Evolutionary conservation across 129 eudicot genomes (phyloP).

Genomic region (Rutidosis leptorrhynchoides): DNA sequence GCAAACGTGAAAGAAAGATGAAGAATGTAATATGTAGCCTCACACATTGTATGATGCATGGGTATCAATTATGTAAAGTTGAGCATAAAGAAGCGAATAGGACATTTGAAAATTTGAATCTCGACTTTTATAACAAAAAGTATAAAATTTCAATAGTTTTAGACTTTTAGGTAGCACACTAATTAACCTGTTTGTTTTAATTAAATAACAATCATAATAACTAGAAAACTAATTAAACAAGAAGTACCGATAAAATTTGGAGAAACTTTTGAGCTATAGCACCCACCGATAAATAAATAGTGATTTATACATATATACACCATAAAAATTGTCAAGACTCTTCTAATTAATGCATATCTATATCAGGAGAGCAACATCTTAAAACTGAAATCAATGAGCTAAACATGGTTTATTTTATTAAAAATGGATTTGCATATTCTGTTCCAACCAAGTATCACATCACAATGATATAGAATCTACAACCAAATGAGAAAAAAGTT

Average conservation of each 20-base stretch:
- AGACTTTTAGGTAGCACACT: not conserved
- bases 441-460: no score
- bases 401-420: not conserved
- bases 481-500: not conserved
- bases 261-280: no score
- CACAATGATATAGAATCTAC: conserved; percentile 16
- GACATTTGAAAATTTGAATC: conserved; percentile 8
- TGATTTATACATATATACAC: no score
- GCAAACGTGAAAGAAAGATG: conserved; percentile 24
- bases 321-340: no score
- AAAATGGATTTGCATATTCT: not conserved
- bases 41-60: conserved; percentile 18
- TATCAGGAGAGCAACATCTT: not conserved
- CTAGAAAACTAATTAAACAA: not conserved
- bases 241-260: not conserved
- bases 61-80: conserved; percentile 24
- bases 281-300: no score
- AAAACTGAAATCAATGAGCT: not conserved
- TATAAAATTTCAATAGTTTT: not conserved
- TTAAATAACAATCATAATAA: no score
- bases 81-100: conserved; percentile 10
- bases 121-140: not conserved
- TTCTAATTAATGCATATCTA: not conserved
- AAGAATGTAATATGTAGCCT: conserved; percentile 31
- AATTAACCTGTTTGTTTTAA: not conserved